Base-by-base conservation (phyloP, 2,329 filamentous ascomycete genomes). In the Botrytis aclada region DNA sequence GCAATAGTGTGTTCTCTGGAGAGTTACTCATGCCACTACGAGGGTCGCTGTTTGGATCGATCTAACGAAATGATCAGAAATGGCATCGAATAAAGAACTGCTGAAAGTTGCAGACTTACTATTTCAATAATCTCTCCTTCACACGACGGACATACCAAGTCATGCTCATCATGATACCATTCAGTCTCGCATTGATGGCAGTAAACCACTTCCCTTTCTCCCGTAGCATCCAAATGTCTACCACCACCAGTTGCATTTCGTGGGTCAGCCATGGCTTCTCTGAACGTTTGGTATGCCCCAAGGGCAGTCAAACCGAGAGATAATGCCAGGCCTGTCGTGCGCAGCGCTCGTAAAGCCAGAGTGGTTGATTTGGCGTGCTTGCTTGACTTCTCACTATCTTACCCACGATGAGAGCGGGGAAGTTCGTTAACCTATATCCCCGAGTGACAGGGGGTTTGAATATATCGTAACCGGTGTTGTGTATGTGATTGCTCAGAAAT, bases 141-240 rank as follows among this genome's bases (percentile, higher is more conserved):
- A 81, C 96, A 99, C n/a, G 84, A 82, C 25, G 94, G 94, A 80
- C 96, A 99, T 25, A 83, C 84, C 75, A 97, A 83, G 39, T 87
- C 90, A 76, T 87, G 85, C 75, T 92, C 87, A 74, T 93, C 88
- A 74, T 89, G 86, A 79, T 92, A 93, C 94, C 94, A 98, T 81
- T 97, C 92, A 75, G 92, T 84, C 70, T 87, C 82, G 83, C 96
- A 98, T 74, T 87, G 84, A 82, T 98, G 94, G 82, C 96, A 99
- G 82, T 88, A 97, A 71, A 98, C 91, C 76, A 95, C 88, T 80
- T 97, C 93, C 75, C 89, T 86, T 75, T 83, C 83, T 8, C 81
- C 78, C 34, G 82, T 83, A 75, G 85, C 85, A 80, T 88, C 86
- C 73, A 90, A 84, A 78, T 85, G 86, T 62, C 78, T 73, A 51